These are phyloP conservation scores for Penicillium thymicola DNA, from an alignment of 2,329 filamentous ascomycete genomes.

Conservation along the genomic window DNA sequence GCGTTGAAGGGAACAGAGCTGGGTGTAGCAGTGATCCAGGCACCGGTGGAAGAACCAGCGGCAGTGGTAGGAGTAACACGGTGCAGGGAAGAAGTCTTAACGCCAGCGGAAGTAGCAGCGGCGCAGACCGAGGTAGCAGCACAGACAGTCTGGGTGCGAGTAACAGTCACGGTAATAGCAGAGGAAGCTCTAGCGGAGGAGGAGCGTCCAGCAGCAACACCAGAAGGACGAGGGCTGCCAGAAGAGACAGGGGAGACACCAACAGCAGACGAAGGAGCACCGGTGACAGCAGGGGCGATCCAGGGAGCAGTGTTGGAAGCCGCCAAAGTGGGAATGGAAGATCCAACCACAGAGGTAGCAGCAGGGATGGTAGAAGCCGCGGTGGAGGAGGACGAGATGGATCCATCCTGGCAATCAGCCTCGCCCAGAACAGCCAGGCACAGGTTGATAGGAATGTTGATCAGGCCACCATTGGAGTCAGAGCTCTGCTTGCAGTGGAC, in stretches of 20 bases:
- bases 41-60: not conserved
- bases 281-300: not conserved
- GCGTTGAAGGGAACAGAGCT: not conserved
- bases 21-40: not conserved
- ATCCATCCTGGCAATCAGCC: conserved; percentile 16
- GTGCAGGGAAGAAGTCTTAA: not conserved
- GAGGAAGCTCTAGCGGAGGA: not conserved
- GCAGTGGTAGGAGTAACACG: not conserved
- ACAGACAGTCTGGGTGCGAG: not conserved
- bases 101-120: not conserved
- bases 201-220: not conserved
- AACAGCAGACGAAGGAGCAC: not conserved
- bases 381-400: not conserved
- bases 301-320: not conserved
- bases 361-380: not conserved
- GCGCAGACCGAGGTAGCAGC: not conserved
- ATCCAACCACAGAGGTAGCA: not conserved
- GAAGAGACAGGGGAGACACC: not conserved
- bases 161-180: not conserved
- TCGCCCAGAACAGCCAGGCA: conserved; percentile 27
- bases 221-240: not conserved
- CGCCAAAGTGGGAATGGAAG: not conserved
- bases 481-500: conserved; percentile 24
- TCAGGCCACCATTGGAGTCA: conserved; percentile 15
- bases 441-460: conserved; percentile 29